Conservation (phyloP, 2,329 filamentous ascomycete genomes). For the Pseudocercospora macadamiae region DNA sequence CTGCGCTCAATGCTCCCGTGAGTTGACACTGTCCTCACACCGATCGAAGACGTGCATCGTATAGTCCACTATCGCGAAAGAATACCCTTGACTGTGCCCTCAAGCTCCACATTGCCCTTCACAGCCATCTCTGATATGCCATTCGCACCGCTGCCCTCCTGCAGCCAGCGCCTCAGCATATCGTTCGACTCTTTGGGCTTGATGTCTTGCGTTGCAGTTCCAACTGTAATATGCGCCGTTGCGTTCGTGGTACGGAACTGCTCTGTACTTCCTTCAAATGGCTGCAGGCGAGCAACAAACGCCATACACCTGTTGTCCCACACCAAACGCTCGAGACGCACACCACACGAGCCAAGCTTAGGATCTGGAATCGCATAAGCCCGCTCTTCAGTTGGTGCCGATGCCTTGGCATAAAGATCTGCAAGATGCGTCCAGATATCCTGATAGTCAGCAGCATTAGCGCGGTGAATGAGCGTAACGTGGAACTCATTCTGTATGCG, state of each 20-base stretch:
- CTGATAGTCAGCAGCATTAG: constrained; percentile 61
- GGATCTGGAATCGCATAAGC: constrained; percentile 48
- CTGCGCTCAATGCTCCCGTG: no score
- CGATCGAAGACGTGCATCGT: no score
- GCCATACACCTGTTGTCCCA: constrained; percentile 90
- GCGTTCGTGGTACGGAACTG: constrained; percentile 68
- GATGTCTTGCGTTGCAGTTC: constrained; percentile 71
- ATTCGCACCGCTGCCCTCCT: constrained; percentile 56
- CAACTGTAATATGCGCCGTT: constrained; percentile 85
- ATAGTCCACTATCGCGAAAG: constrained; percentile 42
- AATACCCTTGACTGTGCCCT: constrained; percentile 58
- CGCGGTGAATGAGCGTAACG: constrained; percentile 88
- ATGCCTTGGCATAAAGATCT: constrained; percentile 55
- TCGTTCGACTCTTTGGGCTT: constrained; percentile 97
- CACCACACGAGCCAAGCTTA: constrained; percentile 65
- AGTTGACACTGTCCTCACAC: no score
- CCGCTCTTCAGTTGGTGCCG: constrained; percentile 38
- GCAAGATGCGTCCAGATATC: constrained; percentile 76
- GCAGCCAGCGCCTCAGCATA: constrained; percentile 74
- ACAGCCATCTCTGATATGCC: constrained; percentile 60
- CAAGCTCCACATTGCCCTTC: constrained; percentile 57
- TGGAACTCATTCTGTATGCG: constrained; percentile 88
- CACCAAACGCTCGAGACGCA: constrained; percentile 69
- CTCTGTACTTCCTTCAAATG: constrained; percentile 53
- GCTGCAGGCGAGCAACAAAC: constrained; percentile 73